Conservation (phyloP, 371 early-diverging fungal genomes). For the Mortierella sp. region DNA sequence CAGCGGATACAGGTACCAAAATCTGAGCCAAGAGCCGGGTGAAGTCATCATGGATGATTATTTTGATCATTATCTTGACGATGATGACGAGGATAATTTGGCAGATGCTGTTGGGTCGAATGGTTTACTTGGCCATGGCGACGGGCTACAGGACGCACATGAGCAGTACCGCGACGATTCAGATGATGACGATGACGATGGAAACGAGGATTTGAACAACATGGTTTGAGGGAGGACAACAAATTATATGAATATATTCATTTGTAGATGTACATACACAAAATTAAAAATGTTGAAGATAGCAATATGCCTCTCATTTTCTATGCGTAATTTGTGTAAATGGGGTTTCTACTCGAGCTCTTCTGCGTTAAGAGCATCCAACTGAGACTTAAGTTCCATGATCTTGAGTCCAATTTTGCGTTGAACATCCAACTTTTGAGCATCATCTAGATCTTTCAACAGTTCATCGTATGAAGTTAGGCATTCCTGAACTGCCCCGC, state of each 20-base stretch:
- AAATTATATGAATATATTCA: neutral
- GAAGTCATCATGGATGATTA: conserved; percentile 57
- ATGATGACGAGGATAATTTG: conserved; percentile 43
- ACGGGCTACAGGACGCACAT: conserved; percentile 44
- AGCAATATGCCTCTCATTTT: no score
- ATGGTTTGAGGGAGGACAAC: conserved; percentile 24
- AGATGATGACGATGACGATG: conserved; percentile 27
- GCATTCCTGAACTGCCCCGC: conserved; percentile 43
- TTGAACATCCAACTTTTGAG: conserved; percentile 51
- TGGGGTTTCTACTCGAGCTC: conserved; percentile 39
- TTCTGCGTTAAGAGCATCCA: conserved; percentile 51
- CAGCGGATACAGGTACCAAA: conserved; percentile 42
- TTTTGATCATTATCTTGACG: conserved; percentile 56
- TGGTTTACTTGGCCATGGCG: conserved; percentile 18
- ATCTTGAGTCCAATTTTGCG: conserved; percentile 58
- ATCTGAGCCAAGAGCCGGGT: conserved; percentile 50
- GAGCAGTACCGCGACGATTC: conserved; percentile 47
- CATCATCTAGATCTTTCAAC: conserved; percentile 29
- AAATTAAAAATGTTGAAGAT: conserved; percentile 2
- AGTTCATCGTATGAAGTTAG: conserved; percentile 25
- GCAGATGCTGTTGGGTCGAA: neutral
- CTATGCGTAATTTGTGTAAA: no score
- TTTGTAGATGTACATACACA: conserved; percentile 3
- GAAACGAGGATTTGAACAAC: conserved; percentile 25
- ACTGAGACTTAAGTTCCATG: conserved; percentile 52